A percentile compares a stretch with the other conserved stretches of the same genome.
These are phyloP conservation scores for Angomonas deanei DNA, from an alignment of 208 protist genomes.

Conservation along the genomic window DNA sequence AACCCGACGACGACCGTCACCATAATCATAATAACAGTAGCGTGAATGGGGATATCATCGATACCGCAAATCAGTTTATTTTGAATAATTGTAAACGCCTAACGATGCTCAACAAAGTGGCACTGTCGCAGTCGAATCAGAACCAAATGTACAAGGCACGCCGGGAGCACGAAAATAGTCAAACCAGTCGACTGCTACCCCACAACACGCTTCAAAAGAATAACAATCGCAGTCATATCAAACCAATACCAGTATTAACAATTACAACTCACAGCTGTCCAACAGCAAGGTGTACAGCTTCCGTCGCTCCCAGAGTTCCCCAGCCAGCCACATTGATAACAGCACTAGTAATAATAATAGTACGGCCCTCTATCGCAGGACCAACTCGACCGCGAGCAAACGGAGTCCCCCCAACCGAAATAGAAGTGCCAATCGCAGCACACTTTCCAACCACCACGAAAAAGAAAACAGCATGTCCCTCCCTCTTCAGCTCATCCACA, in stretches of 20 bases:
- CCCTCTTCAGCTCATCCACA: neutral
- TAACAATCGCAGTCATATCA: neutral
- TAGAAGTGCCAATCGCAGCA: no score
- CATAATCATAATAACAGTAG: neutral
- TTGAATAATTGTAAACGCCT: constrained; percentile 9
- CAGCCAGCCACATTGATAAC: neutral
- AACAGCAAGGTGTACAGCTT: neutral
- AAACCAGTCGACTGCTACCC: neutral
- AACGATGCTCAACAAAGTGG: constrained; percentile 40
- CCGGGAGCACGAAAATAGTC: constrained; percentile 3
- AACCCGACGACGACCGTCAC: neutral
- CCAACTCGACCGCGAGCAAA: no score
- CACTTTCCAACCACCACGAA: constrained; percentile 1
- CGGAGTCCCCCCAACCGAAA: no score
- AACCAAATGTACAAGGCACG: constrained; percentile 43
- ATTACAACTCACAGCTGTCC: neutral
- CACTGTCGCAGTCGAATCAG: constrained; percentile 60
- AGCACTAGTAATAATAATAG: neutral
- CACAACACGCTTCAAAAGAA: neutral
- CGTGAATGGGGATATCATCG: neutral
- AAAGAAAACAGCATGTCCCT: constrained; percentile 14
- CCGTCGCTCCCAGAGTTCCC: neutral
- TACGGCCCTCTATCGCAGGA: no score
- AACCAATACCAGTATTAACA: neutral
- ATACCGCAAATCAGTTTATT: neutral